Evolutionary conservation across 192 early-diverging fungal species (phyloP).

Genomic region (Linderina pennispora): DNA sequence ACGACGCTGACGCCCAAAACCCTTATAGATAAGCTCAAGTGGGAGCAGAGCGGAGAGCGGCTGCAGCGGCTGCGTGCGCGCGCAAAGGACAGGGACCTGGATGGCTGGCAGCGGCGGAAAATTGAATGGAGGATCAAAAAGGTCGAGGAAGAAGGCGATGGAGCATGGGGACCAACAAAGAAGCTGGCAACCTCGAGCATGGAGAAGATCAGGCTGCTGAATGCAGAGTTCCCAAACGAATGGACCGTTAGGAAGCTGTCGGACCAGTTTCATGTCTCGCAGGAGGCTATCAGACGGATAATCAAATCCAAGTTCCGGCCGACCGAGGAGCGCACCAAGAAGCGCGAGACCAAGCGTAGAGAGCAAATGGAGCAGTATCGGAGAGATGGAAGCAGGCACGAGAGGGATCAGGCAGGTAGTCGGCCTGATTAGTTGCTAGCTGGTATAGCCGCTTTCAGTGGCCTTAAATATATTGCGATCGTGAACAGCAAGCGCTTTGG

Average conservation of each 20-base stretch:
- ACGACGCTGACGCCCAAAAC: constrained; percentile 19
- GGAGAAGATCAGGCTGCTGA: constrained; percentile 39
- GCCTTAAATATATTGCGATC: too few relatives aligned
- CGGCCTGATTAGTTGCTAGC: background rate
- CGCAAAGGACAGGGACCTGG: constrained; percentile 20
- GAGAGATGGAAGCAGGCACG: too few relatives aligned
- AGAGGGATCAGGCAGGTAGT: too few relatives aligned
- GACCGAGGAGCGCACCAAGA: constrained; percentile 10
- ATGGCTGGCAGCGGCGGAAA: constrained; percentile 40
- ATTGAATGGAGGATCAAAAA: constrained; percentile 41
- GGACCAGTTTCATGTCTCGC: constrained; percentile 48
- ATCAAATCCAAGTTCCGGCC: constrained; percentile 48
- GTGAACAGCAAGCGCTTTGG: too few relatives aligned
- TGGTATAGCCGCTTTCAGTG: background rate
- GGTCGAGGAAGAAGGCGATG: constrained; percentile 12
- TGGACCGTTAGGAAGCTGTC: constrained; percentile 43
- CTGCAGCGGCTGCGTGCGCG: constrained; percentile 8
- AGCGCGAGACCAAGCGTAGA: constrained; percentile 40
- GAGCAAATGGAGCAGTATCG: too few relatives aligned
- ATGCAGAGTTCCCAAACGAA: constrained; percentile 42
- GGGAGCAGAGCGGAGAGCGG: constrained; percentile 9
- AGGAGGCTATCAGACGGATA: constrained; percentile 48
- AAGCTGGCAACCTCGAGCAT: constrained; percentile 39
- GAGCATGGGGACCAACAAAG: constrained; percentile 29
- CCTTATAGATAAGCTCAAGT: constrained; percentile 9